phyloP scores from a whole-genome alignment of 257 asterid species.

The Osmanthus fragrans region DNA sequence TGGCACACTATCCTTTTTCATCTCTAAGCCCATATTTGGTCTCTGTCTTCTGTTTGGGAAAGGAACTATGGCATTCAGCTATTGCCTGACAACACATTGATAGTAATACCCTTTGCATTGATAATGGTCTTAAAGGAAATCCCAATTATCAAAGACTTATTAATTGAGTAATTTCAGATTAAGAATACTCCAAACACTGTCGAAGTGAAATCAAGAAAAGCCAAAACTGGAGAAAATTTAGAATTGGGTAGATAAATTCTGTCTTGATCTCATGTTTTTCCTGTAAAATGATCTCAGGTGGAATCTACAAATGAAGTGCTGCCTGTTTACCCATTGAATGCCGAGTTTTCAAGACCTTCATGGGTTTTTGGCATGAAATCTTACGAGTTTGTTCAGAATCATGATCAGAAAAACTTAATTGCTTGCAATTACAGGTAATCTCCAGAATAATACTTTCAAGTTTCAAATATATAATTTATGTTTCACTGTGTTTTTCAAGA shows the following conservation, averaged over 20 bases:
- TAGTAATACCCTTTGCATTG: background rate
- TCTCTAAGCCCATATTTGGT: background rate
- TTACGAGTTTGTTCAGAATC: conserved; percentile 60
- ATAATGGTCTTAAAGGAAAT: background rate
- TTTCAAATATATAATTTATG: background rate
- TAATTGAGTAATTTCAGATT: no score
- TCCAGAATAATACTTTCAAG: conserved; percentile 17
- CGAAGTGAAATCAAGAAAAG: background rate
- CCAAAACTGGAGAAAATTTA: no score
- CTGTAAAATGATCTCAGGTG: conserved; percentile 43
- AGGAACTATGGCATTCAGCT: background rate
- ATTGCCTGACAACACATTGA: background rate
- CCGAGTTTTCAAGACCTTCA: conserved; percentile 89
- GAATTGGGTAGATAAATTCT: no score
- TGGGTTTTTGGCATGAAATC: conserved; percentile 92
- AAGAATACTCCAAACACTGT: no score
- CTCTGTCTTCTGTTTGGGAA: background rate
- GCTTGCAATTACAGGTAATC: conserved; percentile 87
- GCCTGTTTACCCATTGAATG: conserved; percentile 68
- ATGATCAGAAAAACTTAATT: conserved; percentile 49
- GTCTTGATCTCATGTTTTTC: conserved; percentile 21
- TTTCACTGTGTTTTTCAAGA: background rate
- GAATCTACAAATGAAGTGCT: conserved; percentile 76
- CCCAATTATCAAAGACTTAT: no score
- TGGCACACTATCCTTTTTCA: background rate